Evolutionary conservation across 1,284 basidiomycete genomes (phyloP).

Genomic region (Lignosus rhinocerotis): DNA sequence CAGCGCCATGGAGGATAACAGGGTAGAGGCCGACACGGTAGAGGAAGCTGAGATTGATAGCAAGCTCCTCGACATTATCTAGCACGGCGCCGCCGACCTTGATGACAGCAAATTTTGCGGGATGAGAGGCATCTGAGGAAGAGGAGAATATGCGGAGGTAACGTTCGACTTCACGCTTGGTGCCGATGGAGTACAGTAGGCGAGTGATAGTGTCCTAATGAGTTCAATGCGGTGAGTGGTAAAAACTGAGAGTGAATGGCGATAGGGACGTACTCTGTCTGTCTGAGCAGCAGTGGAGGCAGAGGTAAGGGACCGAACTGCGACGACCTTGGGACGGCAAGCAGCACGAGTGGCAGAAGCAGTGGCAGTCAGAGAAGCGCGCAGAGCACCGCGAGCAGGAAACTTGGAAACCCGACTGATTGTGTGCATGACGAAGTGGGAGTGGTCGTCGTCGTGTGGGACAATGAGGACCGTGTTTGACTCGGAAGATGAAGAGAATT

Average conservation of each 20-base stretch:
- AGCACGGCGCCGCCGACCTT: conserved; percentile 95
- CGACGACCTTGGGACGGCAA: conserved; percentile 33
- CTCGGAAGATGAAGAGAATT: background rate
- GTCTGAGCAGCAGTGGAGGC: conserved; percentile 47
- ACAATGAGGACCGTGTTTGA: background rate
- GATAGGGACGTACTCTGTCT: conserved; percentile 46
- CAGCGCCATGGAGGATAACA: conserved; percentile 91
- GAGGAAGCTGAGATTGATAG: conserved; percentile 90
- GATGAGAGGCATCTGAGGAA: conserved; percentile 78
- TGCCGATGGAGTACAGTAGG: conserved; percentile 91
- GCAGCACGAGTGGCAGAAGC: conserved; percentile 48
- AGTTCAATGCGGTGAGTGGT: background rate
- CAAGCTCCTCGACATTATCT: conserved; percentile 87
- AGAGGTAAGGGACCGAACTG: conserved; percentile 46
- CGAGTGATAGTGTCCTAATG: conserved; percentile 88
- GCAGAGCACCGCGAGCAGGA: conserved; percentile 22
- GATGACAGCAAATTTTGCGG: conserved; percentile 91
- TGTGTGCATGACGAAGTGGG: conserved; percentile 27
- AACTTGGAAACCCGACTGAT: conserved; percentile 23
- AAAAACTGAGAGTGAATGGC: background rate
- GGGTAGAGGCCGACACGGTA: conserved; percentile 94
- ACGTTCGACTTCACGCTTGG: conserved; percentile 93
- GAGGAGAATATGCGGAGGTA: conserved; percentile 96
- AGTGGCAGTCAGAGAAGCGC: conserved; percentile 40
- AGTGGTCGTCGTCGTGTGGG: conserved; percentile 3